phyloP scores from a whole-genome alignment of 257 asterid genomes.

The Rauvolfia tetraphylla region DNA sequence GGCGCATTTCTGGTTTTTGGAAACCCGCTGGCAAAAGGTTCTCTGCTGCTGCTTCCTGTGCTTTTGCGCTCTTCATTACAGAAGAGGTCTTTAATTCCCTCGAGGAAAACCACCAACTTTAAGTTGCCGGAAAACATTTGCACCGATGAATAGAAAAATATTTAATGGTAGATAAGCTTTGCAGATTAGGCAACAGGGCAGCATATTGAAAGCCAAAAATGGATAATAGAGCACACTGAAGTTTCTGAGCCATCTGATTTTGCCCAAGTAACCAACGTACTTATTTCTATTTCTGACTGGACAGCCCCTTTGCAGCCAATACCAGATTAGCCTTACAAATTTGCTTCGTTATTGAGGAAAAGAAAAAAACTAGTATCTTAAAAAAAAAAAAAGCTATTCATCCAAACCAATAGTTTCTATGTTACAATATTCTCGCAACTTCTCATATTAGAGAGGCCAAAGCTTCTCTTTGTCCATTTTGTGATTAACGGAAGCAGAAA shows the following conservation, averaged over 20 bases:
- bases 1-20: too few species aligned
- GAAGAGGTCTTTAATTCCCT: too few species aligned
- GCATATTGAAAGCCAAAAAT: not conserved
- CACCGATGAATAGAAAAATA: not conserved
- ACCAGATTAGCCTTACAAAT: not conserved
- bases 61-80: too few species aligned
- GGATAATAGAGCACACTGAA: not conserved
- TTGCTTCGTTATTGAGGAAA: not conserved
- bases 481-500: not conserved
- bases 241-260: too few species aligned
- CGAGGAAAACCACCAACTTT: not conserved
- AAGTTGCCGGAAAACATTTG: not conserved
- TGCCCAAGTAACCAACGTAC: not conserved
- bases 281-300: not conserved
- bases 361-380: slow-evolving; percentile 6
- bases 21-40: too few species aligned
- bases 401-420: slow-evolving; percentile 8
- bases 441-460: not conserved
- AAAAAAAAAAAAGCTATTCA: slow-evolving; percentile 9
- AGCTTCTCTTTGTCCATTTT: not conserved
- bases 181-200: not conserved
- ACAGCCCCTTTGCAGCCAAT: not conserved
- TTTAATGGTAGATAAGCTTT: too few species aligned
- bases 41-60: too few species aligned
- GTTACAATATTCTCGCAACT: slow-evolving; percentile 14